phyloP scores from a whole-genome alignment of 371 early-diverging fungal genomes.

The Mortierella sp. region DNA sequence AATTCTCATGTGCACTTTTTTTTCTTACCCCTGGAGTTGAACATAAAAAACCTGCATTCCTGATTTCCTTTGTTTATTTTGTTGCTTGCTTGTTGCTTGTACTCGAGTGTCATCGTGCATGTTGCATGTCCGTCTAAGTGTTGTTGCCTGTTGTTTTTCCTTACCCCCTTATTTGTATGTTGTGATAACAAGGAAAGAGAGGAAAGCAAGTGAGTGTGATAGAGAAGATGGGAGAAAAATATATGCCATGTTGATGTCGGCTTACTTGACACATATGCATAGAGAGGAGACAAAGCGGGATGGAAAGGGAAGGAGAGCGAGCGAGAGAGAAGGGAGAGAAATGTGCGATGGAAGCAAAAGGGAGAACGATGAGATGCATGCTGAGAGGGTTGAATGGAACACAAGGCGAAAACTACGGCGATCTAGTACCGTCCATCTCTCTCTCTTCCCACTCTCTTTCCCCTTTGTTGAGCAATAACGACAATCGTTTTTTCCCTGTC shows the following conservation, averaged over 20 bases:
- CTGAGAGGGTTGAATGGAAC: too few relatives aligned
- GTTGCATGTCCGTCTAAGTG: background rate
- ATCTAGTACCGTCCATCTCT: background rate
- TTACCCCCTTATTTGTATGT: background rate
- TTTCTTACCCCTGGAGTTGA: background rate
- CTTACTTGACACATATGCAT: constrained; percentile 10
- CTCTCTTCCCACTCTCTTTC: background rate
- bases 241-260: constrained; percentile 7
- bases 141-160: background rate
- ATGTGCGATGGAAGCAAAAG: background rate
- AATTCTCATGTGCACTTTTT: background rate
- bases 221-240: background rate
- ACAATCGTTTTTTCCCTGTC: background rate
- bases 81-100: background rate
- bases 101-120: constrained; percentile 1
- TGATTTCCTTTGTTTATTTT: background rate
- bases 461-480: background rate
- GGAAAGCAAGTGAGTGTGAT: too few relatives aligned
- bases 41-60: background rate
- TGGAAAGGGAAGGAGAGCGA: background rate
- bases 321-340: background rate
- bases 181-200: background rate
- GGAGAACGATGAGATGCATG: background rate
- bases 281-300: background rate
- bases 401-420: background rate